Evolutionary conservation across 2,329 filamentous ascomycete genomes (phyloP).

Genomic region (Neonectria sp.): DNA sequence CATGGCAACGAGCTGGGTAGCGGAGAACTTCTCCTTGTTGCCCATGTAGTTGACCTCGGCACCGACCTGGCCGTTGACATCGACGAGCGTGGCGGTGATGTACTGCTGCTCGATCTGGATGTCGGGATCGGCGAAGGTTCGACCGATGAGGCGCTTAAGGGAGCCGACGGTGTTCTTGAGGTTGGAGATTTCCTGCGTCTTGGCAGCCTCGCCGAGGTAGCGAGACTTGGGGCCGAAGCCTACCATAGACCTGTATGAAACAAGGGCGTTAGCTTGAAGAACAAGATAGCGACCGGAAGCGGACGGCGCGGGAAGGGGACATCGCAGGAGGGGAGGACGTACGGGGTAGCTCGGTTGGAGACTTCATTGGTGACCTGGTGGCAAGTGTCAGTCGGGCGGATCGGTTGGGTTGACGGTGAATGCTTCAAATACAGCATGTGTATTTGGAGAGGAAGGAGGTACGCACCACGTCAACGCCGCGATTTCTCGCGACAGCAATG

Average conservation of each 20-base stretch:
- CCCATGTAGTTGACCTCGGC: conserved; percentile 94
- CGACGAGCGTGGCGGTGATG: conserved; percentile 87
- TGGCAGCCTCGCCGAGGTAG: conserved; percentile 94
- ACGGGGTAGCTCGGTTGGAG: conserved; percentile 98
- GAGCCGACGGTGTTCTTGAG: conserved; percentile 98
- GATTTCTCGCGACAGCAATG: conserved; percentile 97
- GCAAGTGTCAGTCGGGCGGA: conserved; percentile 11
- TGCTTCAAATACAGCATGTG: not conserved
- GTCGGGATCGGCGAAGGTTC: conserved; percentile 90
- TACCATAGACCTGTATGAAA: conserved; percentile 81
- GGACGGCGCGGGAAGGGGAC: conserved; percentile 20
- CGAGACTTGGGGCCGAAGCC: conserved; percentile 95
- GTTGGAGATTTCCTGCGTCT: conserved; percentile 99
- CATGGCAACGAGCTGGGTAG: conserved; percentile 94
- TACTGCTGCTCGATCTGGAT: conserved; percentile 93
- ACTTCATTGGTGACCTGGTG: conserved; percentile 96
- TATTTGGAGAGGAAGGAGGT: conserved; percentile 39
- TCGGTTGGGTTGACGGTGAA: not conserved
- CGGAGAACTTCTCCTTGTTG: conserved; percentile 96
- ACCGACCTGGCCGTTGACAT: conserved; percentile 94
- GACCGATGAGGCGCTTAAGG: conserved; percentile 93
- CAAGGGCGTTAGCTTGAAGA: conserved; percentile 41
- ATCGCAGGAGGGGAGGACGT: conserved; percentile 64
- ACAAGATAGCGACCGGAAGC: conserved; percentile 2
- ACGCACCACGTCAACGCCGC: conserved; percentile 98